These are phyloP conservation scores for Cydonia oblonga DNA, from an alignment of 331 rosid species.

Conservation along the genomic window DNA sequence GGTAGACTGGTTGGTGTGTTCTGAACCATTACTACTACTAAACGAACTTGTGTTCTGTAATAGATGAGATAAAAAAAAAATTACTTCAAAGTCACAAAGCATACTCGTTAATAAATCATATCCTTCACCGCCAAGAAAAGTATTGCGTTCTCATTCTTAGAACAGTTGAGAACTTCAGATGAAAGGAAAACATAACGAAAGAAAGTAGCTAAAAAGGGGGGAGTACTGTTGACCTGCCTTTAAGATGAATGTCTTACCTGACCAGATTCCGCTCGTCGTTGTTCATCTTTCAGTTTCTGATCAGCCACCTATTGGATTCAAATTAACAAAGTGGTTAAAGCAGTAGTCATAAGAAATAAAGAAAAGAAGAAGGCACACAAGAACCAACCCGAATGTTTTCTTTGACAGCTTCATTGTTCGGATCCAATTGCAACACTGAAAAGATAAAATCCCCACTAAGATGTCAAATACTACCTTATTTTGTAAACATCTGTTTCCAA, in stretches of 20 bases:
- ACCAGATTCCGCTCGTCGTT: conserved; percentile 28
- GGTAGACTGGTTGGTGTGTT: conserved; percentile 33
- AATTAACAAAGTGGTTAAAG: conserved; percentile 7
- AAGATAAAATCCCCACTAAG: conserved; percentile 16
- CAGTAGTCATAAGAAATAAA: background rate
- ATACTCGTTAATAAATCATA: background rate
- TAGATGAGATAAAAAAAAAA: background rate
- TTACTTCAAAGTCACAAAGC: background rate
- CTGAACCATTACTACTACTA: conserved; percentile 22
- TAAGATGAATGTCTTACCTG: conserved; percentile 32
- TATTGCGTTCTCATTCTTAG: background rate
- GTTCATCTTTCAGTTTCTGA: conserved; percentile 46
- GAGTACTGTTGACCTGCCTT: background rate
- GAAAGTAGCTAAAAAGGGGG: background rate
- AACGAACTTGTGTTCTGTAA: conserved; percentile 38
- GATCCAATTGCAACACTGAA: conserved; percentile 87
- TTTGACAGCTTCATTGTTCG: conserved; percentile 64
- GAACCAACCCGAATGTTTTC: conserved; percentile 76
- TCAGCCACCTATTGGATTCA: conserved; percentile 49
- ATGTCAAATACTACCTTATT: background rate
- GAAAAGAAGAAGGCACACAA: background rate
- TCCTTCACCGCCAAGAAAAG: background rate
- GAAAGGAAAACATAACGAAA: background rate
- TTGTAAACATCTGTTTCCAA: background rate
- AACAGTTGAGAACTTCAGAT: background rate